Base-by-base conservation (phyloP, 2,329 filamentous ascomycete genomes). In the Cladosporium austrohemisphaericum region DNA sequence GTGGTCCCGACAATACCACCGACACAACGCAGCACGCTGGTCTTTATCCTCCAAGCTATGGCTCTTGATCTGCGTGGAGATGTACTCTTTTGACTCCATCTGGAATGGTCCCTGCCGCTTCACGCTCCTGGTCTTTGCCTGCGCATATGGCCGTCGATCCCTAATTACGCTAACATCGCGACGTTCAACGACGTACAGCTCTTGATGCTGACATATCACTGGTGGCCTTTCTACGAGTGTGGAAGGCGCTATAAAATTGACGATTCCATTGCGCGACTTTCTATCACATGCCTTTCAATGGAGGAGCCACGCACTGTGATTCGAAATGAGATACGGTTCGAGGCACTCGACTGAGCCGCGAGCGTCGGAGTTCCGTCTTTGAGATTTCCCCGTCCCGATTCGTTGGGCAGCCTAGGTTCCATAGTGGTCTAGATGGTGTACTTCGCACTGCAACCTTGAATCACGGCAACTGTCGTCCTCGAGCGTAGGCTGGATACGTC, bases 281-380 rank as follows among this genome's bases (percentile, higher is more conserved):
- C 41, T 45, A 11, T 31, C 9, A 41, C 38, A 25, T 31, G 11
- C 26, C 20, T 14, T 14, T 25, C 26, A 18, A 9, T 22, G 38
- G 18, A 33, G 13, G 31, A n/a, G 31, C 13, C 20, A 45, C 16
- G 14, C 19, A 45, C 29, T 14, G 18, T 13, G n/a, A 36, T n/a
- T 33, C 31, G 41, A 45, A 29, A 45, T 14, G 23, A 25, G 20
- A 8, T 18, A 35, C 41, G 16, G 13, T 45, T 45, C n/a, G 19
- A 45, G 41, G 16, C 41, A 45, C 20, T 35, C 23, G 41, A 35
- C 41, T 31, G 41, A 45, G 31, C 41, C 41, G 41, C 31, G 38
- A 23, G n/a, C 20, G 33, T 19, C 19, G 20, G 22, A 16, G 4
- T 7, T 16, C 20, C 11, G 20, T 35, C 16, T 25, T 13, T 19